phyloP scores from a whole-genome alignment of 2,329 filamentous ascomycete species.

The Colletotrichum liaoningense region DNA sequence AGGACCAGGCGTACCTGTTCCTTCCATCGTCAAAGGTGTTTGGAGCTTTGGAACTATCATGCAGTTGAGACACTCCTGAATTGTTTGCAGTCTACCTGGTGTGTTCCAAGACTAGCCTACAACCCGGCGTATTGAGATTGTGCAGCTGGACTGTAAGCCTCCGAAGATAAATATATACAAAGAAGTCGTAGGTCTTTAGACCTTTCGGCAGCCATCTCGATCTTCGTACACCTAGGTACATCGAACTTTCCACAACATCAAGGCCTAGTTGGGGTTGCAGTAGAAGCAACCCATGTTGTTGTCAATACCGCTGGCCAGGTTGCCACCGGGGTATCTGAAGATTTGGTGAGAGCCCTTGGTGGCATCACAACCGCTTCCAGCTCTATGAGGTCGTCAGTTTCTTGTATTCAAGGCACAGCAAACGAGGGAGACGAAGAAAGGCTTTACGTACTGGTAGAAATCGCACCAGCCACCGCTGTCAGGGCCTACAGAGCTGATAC shows the following conservation, averaged over 20 bases:
- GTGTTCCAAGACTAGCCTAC: too few species aligned
- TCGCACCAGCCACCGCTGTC: background rate
- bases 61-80: too few species aligned
- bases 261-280: background rate
- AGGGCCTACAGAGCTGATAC: background rate
- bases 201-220: too few species aligned
- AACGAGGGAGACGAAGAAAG: background rate
- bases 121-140: too few species aligned
- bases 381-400: background rate
- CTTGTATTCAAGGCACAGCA: background rate
- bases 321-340: background rate
- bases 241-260: background rate
- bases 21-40: too few species aligned
- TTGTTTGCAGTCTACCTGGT: too few species aligned
- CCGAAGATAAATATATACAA: too few species aligned
- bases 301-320: background rate
- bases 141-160: too few species aligned
- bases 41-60: too few species aligned
- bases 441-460: background rate
- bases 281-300: conserved; percentile 19
- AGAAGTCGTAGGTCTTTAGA: too few species aligned
- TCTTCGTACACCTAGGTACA: too few species aligned
- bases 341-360: background rate
- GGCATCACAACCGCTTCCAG: background rate
- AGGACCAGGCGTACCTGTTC: too few species aligned